These are phyloP conservation scores for Lepidium aucheri DNA, from an alignment of 345 rosid species.

Conservation along the genomic window DNA sequence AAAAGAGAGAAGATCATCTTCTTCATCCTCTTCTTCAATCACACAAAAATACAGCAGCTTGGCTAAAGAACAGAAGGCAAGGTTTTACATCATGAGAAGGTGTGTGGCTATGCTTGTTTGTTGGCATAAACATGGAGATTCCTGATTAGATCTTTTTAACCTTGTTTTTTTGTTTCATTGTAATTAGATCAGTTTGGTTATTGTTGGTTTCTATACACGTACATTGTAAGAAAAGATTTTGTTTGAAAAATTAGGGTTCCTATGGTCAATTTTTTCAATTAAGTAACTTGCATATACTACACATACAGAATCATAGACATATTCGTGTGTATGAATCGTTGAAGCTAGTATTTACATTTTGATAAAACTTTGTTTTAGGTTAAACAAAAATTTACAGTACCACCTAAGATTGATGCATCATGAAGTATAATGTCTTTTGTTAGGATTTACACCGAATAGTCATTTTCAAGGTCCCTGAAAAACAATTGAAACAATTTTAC, in stretches of 20 bases:
- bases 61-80: conserved; percentile 95
- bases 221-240: conserved; percentile 35
- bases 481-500: not conserved
- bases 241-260: conserved; percentile 17
- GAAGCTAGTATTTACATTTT: not conserved
- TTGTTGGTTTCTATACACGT: conserved; percentile 26
- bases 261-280: not conserved
- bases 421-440: conserved; percentile 17
- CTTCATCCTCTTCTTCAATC: conserved; percentile 35
- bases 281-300: conserved; percentile 7
- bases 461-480: conserved; percentile 19
- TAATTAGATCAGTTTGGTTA: conserved; percentile 27
- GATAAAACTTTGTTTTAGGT: not conserved
- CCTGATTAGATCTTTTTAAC: conserved; percentile 26
- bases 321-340: not conserved
- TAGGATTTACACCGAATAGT: conserved; percentile 12
- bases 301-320: conserved; percentile 6
- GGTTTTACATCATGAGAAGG: conserved; percentile 92
- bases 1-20: conserved; percentile 41
- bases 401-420: conserved; percentile 8
- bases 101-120: conserved; percentile 99
- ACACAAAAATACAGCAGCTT: conserved; percentile 69
- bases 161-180: conserved; percentile 4
- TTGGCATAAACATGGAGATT: conserved; percentile 94
- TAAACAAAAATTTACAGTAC: not conserved